These are phyloP conservation scores for Paecilomyces sp. DNA, from an alignment of 2,329 filamentous ascomycete genomes.

Conservation along the genomic window DNA sequence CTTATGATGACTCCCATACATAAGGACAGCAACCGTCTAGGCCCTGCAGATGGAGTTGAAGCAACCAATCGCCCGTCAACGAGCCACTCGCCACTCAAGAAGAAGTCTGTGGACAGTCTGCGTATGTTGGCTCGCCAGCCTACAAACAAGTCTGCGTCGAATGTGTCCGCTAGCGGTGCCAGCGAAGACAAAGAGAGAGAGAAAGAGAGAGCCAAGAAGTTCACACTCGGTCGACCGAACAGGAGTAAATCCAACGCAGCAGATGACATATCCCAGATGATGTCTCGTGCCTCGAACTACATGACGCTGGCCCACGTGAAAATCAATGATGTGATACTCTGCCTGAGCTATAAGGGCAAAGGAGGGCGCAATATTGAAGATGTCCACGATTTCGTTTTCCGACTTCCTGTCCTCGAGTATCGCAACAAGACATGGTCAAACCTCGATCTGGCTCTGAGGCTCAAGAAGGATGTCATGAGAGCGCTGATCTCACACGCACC, in stretches of 20 bases:
- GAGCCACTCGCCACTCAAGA: constrained; percentile 27
- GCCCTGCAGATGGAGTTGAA: constrained; percentile 12
- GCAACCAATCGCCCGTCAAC: constrained; percentile 24
- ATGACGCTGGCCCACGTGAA: constrained; percentile 96
- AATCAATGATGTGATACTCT: constrained; percentile 90
- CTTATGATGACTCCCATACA: constrained; percentile 28
- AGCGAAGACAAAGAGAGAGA: constrained; percentile 25
- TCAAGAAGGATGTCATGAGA: constrained; percentile 92
- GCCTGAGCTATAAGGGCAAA: constrained; percentile 92
- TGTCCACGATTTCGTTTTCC: constrained; percentile 95
- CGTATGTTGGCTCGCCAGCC: constrained; percentile 25
- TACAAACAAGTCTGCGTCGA: constrained; percentile 30
- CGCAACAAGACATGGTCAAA: constrained; percentile 99
- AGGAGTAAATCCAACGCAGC: constrained; percentile 56
- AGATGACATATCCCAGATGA: constrained; percentile 95
- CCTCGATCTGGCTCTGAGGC: constrained; percentile 79
- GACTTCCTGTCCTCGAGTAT: constrained; percentile 88
- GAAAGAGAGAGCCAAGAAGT: constrained; percentile 41
- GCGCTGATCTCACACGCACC: constrained; percentile 92
- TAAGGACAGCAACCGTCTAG: constrained; percentile 18
- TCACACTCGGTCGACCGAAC: constrained; percentile 39
- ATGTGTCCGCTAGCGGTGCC: constrained; percentile 15
- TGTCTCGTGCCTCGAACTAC: constrained; percentile 87
- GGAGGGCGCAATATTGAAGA: constrained; percentile 94
- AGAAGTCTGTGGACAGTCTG: constrained; percentile 36